Percentiles rank a stretch among this genome's conserved stretches.
These are phyloP conservation scores for Fraxinus floribunda DNA, from an alignment of 305 asterid species.

Conservation along the genomic window DNA sequence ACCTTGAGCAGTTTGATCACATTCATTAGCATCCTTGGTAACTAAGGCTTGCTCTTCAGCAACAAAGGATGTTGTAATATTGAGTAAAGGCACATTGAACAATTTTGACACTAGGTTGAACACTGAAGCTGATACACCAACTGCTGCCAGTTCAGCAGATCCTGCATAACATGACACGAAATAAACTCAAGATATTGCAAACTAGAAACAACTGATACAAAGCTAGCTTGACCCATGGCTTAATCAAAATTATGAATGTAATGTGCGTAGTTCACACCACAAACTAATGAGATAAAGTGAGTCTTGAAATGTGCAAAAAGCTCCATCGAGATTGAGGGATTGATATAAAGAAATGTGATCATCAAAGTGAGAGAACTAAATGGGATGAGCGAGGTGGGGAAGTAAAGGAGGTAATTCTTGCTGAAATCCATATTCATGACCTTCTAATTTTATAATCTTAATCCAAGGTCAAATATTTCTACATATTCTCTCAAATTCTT, in stretches of 20 bases:
- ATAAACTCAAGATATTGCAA: not conserved
- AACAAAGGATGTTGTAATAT: conserved; percentile 85
- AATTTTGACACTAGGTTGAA: conserved; percentile 86
- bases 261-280: not conserved
- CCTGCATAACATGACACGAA: conserved; percentile 44
- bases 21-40: conserved; percentile 37
- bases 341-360: not conserved
- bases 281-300: not conserved
- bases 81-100: conserved; percentile 91
- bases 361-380: not conserved
- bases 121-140: conserved; percentile 84
- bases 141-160: conserved; percentile 90
- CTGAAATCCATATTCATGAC: not conserved
- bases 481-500: not conserved
- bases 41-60: conserved; percentile 92
- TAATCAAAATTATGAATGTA: not conserved
- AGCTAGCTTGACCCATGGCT: not conserved
- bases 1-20: conserved; percentile 37
- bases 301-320: not conserved
- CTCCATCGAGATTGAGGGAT: not conserved
- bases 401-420: not conserved
- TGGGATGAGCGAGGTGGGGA: not conserved
- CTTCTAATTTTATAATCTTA: not conserved
- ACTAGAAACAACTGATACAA: not conserved
- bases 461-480: not conserved